These are phyloP conservation scores for Melanogaster broomeanus DNA, from an alignment of 768 basidiomycete genomes.

Conservation along the genomic window DNA sequence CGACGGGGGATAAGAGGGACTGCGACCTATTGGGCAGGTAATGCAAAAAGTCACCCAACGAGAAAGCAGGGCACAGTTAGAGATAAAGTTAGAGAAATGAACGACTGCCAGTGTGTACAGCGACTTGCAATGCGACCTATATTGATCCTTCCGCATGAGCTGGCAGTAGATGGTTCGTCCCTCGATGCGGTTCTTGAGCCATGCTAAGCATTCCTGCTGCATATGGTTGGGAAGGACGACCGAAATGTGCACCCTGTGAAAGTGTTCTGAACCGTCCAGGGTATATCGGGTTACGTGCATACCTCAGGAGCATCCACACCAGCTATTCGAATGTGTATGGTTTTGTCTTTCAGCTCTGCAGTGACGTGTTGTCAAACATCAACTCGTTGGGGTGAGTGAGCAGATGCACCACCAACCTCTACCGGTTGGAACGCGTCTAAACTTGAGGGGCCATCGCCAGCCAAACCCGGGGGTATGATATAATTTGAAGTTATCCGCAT, in stretches of 20 bases:
- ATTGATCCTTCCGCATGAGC: slow-evolving; percentile 77
- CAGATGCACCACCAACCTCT: slow-evolving; percentile 47
- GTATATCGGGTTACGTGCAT: background rate
- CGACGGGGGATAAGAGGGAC: slow-evolving; percentile 53
- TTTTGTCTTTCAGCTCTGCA: slow-evolving; percentile 74
- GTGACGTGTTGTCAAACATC: background rate
- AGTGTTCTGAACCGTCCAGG: background rate
- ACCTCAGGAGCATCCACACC: slow-evolving; percentile 96
- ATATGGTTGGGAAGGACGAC: slow-evolving; percentile 75
- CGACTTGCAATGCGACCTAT: slow-evolving; percentile 72
- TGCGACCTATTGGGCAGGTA: slow-evolving; percentile 54
- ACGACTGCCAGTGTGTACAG: background rate
- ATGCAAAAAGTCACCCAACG: background rate
- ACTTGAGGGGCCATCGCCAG: slow-evolving; percentile 72
- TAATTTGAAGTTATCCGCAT: slow-evolving; percentile 82
- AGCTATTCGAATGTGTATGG: slow-evolving; percentile 85
- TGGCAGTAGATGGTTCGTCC: slow-evolving; percentile 71
- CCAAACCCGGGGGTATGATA: slow-evolving; percentile 84
- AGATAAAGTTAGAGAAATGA: background rate
- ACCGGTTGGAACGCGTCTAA: slow-evolving; percentile 59
- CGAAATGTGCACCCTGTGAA: slow-evolving; percentile 77
- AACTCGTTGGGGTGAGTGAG: background rate
- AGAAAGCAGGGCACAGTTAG: background rate
- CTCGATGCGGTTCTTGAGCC: slow-evolving; percentile 60
- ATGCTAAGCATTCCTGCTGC: slow-evolving; percentile 71